Evolutionary conservation across 768 basidiomycete genomes (phyloP), one percentile per base, ranked within the genome.

Genomic region (Hebeloma cylindrosporum): DNA sequence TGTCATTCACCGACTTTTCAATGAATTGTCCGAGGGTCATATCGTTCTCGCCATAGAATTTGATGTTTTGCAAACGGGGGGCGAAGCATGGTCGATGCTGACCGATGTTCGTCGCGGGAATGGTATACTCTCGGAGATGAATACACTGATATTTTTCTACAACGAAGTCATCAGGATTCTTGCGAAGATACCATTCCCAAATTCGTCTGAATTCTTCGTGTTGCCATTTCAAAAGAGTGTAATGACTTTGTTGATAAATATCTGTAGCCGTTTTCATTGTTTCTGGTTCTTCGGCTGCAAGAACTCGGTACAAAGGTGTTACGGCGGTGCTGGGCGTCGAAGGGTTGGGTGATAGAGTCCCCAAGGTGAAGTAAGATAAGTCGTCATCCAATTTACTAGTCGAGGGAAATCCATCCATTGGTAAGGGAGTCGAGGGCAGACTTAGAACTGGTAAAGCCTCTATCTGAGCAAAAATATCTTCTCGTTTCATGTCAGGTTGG

Each of bases 71-170:
- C 37, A 94, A 60, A 28, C 70, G 62, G 0, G 94, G 92, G 3
- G 84, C 80, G 51, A 88, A 88, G 58, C 91, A 93, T 3, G 87
- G 75, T 5, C 85, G 83, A 57, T 83, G 82, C 11, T 71, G 68
- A 3, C 80, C 82, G 51, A 81, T 74, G 43, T 85, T 84, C 26
- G 77, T 74, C 22, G 79, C 79, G 6, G 88, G 90, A n/a, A 93
- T 75, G 18, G 80, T 85, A 57, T 84, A 88, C 56, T 86, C 83
- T 68, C 85, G 80, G 13, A 94, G 66, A 54, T 77, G 82, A 61
- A 98, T 85, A 57, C 84, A 82, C 59, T 98, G 96, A 57, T 94
- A 96, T 61, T 93, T 90, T 61, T 93, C 91, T 30, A 94, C 88
- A 27, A 88, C 79, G 56, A 98, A 85, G 58, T 90, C 87, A 57